Evolutionary conservation across 148 eudicot genomes (phyloP).

Genomic region (Camellia granthamiana): DNA sequence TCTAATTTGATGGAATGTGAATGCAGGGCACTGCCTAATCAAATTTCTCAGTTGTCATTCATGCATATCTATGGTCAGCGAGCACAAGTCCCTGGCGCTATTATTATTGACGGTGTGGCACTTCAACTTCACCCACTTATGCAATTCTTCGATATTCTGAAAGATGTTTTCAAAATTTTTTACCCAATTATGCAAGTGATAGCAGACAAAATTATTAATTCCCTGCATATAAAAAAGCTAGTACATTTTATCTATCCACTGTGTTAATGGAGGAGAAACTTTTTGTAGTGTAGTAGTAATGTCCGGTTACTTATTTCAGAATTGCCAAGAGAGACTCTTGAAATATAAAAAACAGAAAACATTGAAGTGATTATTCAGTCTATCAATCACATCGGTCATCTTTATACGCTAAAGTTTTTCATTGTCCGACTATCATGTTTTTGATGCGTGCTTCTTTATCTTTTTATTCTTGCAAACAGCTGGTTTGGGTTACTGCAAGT

Average conservation of each 20-base stretch:
- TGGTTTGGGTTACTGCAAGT: slow-evolving; percentile 95
- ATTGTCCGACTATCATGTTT: background rate
- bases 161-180: too few relatives aligned
- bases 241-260: too few relatives aligned
- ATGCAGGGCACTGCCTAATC: slow-evolving; percentile 42
- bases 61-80: slow-evolving; percentile 65
- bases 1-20: slow-evolving; percentile 17
- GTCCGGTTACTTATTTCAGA: too few relatives aligned
- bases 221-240: too few relatives aligned
- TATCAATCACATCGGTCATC: too few relatives aligned
- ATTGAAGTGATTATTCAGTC: too few relatives aligned
- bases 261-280: too few relatives aligned
- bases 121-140: background rate
- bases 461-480: slow-evolving; percentile 36
- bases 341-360: too few relatives aligned
- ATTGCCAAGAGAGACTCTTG: too few relatives aligned
- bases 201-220: too few relatives aligned
- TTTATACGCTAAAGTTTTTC: background rate
- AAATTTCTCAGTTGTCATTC: slow-evolving; percentile 49
- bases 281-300: too few relatives aligned
- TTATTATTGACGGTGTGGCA: slow-evolving; percentile 68
- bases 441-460: background rate
- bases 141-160: background rate
- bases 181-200: too few relatives aligned
- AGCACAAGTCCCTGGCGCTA: slow-evolving; percentile 67